Percentiles rank a stretch among this genome's conserved stretches.
Conservation (phyloP, 2,329 filamentous ascomycete species). For the Cylindrodendrum hubeiense region DNA sequence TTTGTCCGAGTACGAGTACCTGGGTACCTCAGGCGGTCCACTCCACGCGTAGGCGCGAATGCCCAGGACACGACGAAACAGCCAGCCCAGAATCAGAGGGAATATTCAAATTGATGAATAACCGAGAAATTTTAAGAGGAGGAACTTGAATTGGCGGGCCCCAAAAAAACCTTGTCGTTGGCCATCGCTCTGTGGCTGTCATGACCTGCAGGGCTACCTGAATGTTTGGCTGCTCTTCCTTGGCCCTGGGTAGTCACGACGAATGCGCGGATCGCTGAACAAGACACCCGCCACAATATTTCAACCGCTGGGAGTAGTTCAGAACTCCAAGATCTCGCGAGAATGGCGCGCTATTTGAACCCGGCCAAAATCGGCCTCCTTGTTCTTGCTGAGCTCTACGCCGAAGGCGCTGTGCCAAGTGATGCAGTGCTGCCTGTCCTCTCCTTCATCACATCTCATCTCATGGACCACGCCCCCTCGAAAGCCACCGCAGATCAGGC, state of each 20-base stretch:
- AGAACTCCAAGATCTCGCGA: not conserved
- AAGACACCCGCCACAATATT: not conserved
- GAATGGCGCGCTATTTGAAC: conserved; percentile 87
- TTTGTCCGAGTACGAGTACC: too few relatives aligned
- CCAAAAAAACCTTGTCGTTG: not conserved
- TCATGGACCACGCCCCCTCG: conserved; percentile 64
- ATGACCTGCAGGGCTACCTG: not conserved
- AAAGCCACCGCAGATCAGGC: conserved; percentile 44
- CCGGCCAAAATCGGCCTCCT: conserved; percentile 89
- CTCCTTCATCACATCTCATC: conserved; percentile 81
- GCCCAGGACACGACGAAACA: not conserved
- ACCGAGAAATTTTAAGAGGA: not conserved
- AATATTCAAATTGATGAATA: not conserved
- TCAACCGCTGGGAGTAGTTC: not conserved
- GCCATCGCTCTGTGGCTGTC: not conserved
- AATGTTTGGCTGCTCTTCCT: not conserved
- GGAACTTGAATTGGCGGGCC: not conserved
- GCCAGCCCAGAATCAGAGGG: not conserved
- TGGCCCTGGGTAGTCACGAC: not conserved
- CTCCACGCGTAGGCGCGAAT: not conserved
- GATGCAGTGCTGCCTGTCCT: conserved; percentile 80
- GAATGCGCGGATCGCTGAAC: not conserved
- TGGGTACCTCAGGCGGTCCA: not conserved
- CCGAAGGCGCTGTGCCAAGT: conserved; percentile 75
- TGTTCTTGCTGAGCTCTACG: conserved; percentile 84